Conservation (phyloP, 148 eudicot genomes). For the Amaranthus cruentus region DNA sequence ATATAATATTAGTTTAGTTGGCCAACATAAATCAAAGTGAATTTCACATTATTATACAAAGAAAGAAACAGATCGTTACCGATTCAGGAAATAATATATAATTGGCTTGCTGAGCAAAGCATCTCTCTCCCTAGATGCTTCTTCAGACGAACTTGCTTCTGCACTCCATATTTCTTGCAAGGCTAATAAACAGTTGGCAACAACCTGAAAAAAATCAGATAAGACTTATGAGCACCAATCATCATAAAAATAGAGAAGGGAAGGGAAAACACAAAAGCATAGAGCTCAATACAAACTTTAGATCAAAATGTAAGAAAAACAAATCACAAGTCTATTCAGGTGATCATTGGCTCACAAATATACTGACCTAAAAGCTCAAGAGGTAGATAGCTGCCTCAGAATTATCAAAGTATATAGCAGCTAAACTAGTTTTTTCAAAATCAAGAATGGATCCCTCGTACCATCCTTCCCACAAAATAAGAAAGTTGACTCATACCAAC, state of each 20-base stretch:
- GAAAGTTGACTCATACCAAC: not conserved
- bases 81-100: slow-evolving; percentile 67
- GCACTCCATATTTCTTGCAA: slow-evolving; percentile 95
- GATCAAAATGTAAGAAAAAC: slow-evolving; percentile 6
- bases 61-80: slow-evolving; percentile 31
- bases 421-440: not conserved
- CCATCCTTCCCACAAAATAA: not conserved
- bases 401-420: not conserved
- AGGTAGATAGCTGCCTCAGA: not conserved
- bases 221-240: not conserved
- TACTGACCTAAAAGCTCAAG: not conserved
- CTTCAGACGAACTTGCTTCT: slow-evolving; percentile 85
- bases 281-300: not conserved
- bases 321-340: not conserved
- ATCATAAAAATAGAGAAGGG: not conserved
- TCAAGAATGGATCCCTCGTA: not conserved
- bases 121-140: slow-evolving; percentile 88
- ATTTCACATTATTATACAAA: not conserved
- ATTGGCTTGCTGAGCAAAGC: slow-evolving; percentile 80
- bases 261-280: not conserved
- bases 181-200: slow-evolving; percentile 82
- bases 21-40: not conserved
- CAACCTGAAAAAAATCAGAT: slow-evolving; percentile 55
- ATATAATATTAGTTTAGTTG: not conserved
- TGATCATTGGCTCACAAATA: slow-evolving; percentile 1